phyloP scores from a whole-genome alignment of 2,329 filamentous ascomycete species.

The Pyrenochaeta sp. region DNA sequence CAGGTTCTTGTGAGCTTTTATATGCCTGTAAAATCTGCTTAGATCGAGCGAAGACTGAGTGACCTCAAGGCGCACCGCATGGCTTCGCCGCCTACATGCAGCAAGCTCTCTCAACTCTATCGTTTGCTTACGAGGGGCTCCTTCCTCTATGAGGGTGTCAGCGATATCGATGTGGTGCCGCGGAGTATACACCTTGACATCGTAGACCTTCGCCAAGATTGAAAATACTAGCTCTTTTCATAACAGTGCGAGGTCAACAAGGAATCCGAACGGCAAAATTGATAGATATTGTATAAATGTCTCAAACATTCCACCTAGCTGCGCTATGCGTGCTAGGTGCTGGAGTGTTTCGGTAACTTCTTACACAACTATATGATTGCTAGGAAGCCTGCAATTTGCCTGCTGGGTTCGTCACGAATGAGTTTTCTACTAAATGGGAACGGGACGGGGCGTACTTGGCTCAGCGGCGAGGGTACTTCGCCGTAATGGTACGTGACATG shows the following conservation, averaged over 20 bases:
- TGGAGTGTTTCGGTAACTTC: no score
- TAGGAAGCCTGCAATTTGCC: not conserved
- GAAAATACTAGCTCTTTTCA: no score
- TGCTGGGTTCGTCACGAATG: not conserved
- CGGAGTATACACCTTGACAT: not conserved
- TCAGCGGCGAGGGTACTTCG: not conserved
- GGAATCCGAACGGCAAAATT: no score
- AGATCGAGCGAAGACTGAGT: not conserved
- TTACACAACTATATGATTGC: no score
- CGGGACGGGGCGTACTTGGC: not conserved
- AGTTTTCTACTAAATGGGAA: not conserved
- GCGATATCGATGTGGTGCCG: not conserved
- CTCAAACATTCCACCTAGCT: no score
- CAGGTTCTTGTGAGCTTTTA: not conserved
- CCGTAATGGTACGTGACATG: not conserved
- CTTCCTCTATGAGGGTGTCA: not conserved
- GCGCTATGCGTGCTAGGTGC: no score
- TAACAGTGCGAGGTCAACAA: no score
- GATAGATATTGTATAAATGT: no score
- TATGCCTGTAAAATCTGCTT: not conserved
- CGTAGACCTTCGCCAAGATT: no score
- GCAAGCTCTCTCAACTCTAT: not conserved
- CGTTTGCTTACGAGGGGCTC: constrained; percentile 1
- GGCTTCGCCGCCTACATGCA: not conserved
- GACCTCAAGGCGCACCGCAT: not conserved